Base-by-base conservation (phyloP, 2,329 filamentous ascomycete species). In the Hypoxylon sp. region DNA sequence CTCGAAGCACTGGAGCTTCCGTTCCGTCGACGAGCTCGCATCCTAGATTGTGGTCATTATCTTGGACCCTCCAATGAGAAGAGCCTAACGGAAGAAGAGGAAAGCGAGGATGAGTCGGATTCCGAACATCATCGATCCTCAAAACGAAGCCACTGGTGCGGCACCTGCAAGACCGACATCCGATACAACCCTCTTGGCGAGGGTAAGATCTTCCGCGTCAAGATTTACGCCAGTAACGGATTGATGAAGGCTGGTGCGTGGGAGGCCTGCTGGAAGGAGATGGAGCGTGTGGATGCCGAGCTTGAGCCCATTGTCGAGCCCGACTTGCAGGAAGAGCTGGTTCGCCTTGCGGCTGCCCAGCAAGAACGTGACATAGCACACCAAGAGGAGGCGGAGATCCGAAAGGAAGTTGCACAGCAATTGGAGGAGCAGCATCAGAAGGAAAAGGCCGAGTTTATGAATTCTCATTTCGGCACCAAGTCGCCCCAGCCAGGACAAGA, bases 241-340 rank as follows among this genome's bases (percentile, higher is more conserved):
- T 75, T 97, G 36, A 96, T 99, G 90, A 84, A 86, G 51, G 87
- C 90, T 4, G 91, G 91, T 0, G 93, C 94, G 0, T 99, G 94
- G 94, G 83, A 84, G 3, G 92, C 92, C 2, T 93, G 90, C 51
- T 99, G 93, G 93, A 89, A 84, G 62, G 93, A 97, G 71, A 99
- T 99, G 94, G 94, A 99, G 73, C 83, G 93, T n/a, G 90, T 97
- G 0, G 94, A 99, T 66, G 90, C 96, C 1, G 93, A 97, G 71
- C 83, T 99, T 42, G 84, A 89, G 63, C 89, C 94, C 3, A 82
- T 87, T 65, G 79, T 91, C 7, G 81, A 84, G 12, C 69, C 81
- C 0, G 71, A 76, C 1, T 67, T 87, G 8, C 78, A 84, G 44
- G 78, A 79, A 12, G 82, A 84, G 59, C 73, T 91, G 13, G 81